Evolutionary conservation across 208 protist species (phyloP), one percentile per base, ranked within the genome.

Genomic region (Leishmania major): DNA sequence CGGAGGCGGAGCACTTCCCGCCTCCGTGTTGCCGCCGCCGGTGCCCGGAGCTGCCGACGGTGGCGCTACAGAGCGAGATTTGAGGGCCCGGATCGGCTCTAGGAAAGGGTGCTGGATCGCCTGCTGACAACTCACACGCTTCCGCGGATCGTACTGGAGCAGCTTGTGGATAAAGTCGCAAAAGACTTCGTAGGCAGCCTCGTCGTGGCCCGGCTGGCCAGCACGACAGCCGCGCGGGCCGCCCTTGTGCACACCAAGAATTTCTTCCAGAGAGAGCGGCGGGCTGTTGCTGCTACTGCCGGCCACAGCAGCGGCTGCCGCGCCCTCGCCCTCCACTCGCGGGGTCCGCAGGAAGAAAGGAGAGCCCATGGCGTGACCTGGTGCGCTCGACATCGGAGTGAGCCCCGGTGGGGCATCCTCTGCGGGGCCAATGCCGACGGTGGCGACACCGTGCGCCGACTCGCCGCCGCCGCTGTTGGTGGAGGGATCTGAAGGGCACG

Each of bases 51-150:
- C 81, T 88, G 76, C 70, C 86, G 85, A 53, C 22, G 59, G 57
- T 15, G 66, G 49, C 10, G 79, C 73, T 5, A 74, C 59, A 1
- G 82, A 62, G 13, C 75, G 64, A 8, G 77, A 75, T 67, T 90
- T 86, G 53, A 88, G 43, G 11, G 85, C 75, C 0, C 86, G 67
- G n/a, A 93, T 87, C 10, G 88, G 87, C 67, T 77, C 79, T 35
- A 98, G 75, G 77, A 97, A 98, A 28, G 93, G 91, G 72, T 98
- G 95, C 45, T 89, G 78, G 40, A 96, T 78, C 4, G 95, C 95
- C 55, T 93, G 87, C 15, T 81, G 78, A 71, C 90, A 95, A 51
- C 79, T 93, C 82, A 96, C 91, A 31, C 95, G 91, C 75, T 93
- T 77, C 40, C 84, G 75, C 31, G 95, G 95, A 71, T 97, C 93